phyloP scores from a whole-genome alignment of 305 asterid genomes.

The Fraxinus baroniana region DNA sequence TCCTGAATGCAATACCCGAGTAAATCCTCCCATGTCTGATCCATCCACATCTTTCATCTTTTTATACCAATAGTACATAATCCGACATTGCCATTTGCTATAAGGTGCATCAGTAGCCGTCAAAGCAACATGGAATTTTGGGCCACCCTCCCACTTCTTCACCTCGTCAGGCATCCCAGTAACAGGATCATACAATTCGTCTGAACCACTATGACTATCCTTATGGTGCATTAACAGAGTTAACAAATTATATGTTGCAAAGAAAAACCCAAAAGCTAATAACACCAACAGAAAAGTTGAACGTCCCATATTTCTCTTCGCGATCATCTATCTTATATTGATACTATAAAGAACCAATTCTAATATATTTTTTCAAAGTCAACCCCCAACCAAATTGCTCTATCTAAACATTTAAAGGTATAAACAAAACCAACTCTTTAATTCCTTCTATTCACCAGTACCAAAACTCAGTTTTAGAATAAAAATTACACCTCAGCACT shows the following conservation, averaged over 20 bases:
- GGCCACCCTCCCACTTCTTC: slow-evolving; percentile 24
- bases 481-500: slow-evolving; percentile 28
- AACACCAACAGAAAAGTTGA: slow-evolving; percentile 58
- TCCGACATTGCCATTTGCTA: slow-evolving; percentile 91
- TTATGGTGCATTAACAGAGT: slow-evolving; percentile 46
- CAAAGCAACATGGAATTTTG: slow-evolving; percentile 59
- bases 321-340: slow-evolving; percentile 32
- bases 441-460: slow-evolving; percentile 19
- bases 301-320: slow-evolving; percentile 48
- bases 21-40: slow-evolving; percentile 96
- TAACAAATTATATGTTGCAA: slow-evolving; percentile 64
- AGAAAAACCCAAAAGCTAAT: slow-evolving; percentile 63
- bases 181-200: slow-evolving; percentile 42
- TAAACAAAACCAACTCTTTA: neutral
- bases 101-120: slow-evolving; percentile 91
- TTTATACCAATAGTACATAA: slow-evolving; percentile 97
- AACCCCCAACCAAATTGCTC: slow-evolving; percentile 17
- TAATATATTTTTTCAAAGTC: slow-evolving; percentile 1
- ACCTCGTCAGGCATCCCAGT: slow-evolving; percentile 33
- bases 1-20: slow-evolving; percentile 91
- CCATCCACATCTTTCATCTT: slow-evolving; percentile 64
- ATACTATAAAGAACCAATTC: neutral
- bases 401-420: neutral
- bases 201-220: slow-evolving; percentile 26
- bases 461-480: slow-evolving; percentile 20